Conservation (phyloP, 108 stramenopile genomes). For the Pseudonitzschia multiseries region DNA sequence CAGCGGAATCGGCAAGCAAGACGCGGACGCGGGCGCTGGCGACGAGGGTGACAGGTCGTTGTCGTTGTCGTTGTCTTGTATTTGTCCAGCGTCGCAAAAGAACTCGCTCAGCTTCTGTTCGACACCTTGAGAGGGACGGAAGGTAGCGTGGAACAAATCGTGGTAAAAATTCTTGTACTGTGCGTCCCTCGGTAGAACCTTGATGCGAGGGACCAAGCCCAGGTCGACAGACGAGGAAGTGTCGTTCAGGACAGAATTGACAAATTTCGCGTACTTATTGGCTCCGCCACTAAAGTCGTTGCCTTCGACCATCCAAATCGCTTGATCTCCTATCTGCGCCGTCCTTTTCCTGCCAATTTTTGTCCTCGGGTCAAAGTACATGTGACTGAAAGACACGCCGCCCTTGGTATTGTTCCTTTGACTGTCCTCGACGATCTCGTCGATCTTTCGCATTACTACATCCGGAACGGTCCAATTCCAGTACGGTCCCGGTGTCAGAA, state of each 20-base stretch:
- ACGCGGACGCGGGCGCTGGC: not conserved
- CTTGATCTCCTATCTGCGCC: conserved; percentile 4
- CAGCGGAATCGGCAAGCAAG: conserved; percentile 19
- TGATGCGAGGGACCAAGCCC: not conserved
- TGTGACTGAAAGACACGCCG: not conserved
- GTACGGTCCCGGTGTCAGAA: conserved; percentile 34
- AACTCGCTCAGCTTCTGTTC: not conserved
- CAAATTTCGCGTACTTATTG: not conserved
- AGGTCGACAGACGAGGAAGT: not conserved
- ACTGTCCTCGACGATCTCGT: not conserved
- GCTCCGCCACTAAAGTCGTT: conserved; percentile 22
- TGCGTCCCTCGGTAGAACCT: not conserved
- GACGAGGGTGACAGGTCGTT: too few species aligned
- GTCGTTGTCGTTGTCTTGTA: not conserved
- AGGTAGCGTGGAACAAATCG: conserved; percentile 34
- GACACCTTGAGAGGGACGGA: conserved; percentile 32
- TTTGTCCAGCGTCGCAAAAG: conserved; percentile 4
- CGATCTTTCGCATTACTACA: conserved; percentile 6
- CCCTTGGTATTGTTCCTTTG: not conserved
- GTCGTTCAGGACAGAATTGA: not conserved
- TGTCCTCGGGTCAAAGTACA: not conserved
- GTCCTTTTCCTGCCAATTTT: conserved; percentile 7
- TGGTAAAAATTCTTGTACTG: conserved; percentile 32
- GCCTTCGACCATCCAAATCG: conserved; percentile 31
- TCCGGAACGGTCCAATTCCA: conserved; percentile 38